Evolutionary conservation across 331 rosid species (phyloP).

Genomic region (Ulmus americana): DNA sequence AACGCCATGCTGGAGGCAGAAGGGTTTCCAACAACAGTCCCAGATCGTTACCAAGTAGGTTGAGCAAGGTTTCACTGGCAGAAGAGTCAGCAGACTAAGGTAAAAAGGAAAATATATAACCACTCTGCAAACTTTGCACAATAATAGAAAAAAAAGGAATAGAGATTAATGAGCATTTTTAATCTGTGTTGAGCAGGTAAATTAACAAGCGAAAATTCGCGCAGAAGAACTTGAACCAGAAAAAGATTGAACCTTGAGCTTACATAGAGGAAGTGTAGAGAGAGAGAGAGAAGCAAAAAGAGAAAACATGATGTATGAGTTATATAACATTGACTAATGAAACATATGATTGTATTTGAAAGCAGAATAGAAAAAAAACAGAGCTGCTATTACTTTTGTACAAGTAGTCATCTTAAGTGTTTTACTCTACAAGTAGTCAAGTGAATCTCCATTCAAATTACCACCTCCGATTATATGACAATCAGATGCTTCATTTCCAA

Average conservation of each 20-base stretch:
- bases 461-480: conserved; percentile 48
- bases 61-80: conserved; percentile 59
- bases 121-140: neutral
- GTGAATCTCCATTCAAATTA: conserved; percentile 46
- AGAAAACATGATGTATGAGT: neutral
- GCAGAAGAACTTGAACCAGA: neutral
- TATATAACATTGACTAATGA: neutral
- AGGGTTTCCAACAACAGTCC: conserved; percentile 22
- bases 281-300: neutral
- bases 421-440: conserved; percentile 40
- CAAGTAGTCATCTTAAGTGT: conserved; percentile 15
- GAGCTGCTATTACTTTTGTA: conserved; percentile 29
- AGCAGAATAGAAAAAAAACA: neutral
- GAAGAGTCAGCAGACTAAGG: conserved; percentile 46
- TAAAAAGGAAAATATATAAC: conserved; percentile 5
- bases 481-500: conserved; percentile 55
- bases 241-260: conserved; percentile 11
- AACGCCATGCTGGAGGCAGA: conserved; percentile 36
- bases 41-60: conserved; percentile 57
- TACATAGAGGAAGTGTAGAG: neutral
- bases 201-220: neutral
- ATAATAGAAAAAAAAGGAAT: neutral
- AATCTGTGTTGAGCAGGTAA: conserved; percentile 16
- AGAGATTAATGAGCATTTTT: neutral
- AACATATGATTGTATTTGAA: neutral